phyloP scores from a whole-genome alignment of 148 eudicot species.

The Gaultheria prostrata region DNA sequence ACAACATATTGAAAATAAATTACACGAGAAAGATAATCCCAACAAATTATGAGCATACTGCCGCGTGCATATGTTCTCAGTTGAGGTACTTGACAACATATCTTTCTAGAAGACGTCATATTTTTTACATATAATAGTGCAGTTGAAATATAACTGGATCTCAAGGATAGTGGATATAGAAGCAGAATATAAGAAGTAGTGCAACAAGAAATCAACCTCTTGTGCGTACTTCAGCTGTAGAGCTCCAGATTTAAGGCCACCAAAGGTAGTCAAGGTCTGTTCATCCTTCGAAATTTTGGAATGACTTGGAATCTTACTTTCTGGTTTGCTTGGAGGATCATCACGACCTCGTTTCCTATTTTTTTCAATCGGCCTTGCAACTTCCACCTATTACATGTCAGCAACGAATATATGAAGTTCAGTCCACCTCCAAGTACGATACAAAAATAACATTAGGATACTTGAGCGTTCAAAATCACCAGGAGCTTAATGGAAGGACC shows the following conservation, averaged over 20 bases:
- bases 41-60: background rate
- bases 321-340: conserved; percentile 29
- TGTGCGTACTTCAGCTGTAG: conserved; percentile 16
- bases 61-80: background rate
- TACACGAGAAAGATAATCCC: background rate
- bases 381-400: conserved; percentile 48
- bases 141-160: background rate
- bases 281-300: conserved; percentile 31
- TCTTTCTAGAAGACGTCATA: background rate
- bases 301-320: conserved; percentile 29
- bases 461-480: conserved; percentile 30
- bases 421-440: conserved; percentile 5
- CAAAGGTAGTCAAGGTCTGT: conserved; percentile 16
- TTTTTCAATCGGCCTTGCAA: conserved; percentile 68
- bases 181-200: background rate
- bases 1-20: background rate
- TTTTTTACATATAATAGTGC: background rate
- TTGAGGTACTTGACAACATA: background rate
- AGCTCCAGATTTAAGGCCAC: conserved; percentile 24
- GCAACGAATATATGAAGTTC: background rate
- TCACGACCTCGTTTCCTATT: conserved; percentile 62
- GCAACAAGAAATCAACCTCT: conserved; percentile 21
- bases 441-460: background rate
- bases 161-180: background rate
- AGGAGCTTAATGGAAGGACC: conserved; percentile 42